A percentile compares a stretch with the other conserved stretches of the same genome.
Conservation (phyloP, 139 green algal genomes). For the Picochlorum sp. region DNA sequence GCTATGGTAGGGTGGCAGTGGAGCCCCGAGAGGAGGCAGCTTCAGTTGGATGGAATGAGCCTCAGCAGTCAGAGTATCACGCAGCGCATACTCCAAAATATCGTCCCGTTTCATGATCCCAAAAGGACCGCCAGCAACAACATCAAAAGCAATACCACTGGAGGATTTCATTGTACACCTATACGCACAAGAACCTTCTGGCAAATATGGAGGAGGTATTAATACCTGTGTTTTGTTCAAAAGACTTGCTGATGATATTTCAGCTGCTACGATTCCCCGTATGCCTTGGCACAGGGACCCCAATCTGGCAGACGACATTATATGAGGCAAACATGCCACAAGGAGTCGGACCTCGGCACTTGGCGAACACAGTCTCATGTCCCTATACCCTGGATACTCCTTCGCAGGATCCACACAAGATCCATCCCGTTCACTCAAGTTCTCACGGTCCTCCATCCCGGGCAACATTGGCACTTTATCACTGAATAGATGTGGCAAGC, state of each 20-base stretch:
- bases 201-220: slow-evolving; percentile 54
- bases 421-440: not conserved
- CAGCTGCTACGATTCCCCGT: slow-evolving; percentile 60
- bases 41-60: slow-evolving; percentile 68
- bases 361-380: slow-evolving; percentile 66
- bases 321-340: slow-evolving; percentile 31
- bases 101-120: slow-evolving; percentile 40
- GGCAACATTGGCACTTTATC: slow-evolving; percentile 38
- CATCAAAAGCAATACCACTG: slow-evolving; percentile 31
- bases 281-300: slow-evolving; percentile 64
- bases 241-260: slow-evolving; percentile 34
- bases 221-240: slow-evolving; percentile 10
- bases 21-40: slow-evolving; percentile 53
- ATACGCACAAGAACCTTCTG: slow-evolving; percentile 43
- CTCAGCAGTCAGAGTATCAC: slow-evolving; percentile 61
- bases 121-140: slow-evolving; percentile 57
- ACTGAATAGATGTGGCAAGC: slow-evolving; percentile 41
- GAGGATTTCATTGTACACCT: slow-evolving; percentile 40
- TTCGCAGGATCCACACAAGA: slow-evolving; percentile 8
- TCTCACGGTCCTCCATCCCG: slow-evolving; percentile 41
- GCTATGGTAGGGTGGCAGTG: slow-evolving; percentile 27
- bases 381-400: slow-evolving; percentile 51
- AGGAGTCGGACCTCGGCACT: slow-evolving; percentile 71
- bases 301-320: slow-evolving; percentile 24
- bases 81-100: slow-evolving; percentile 64